Percentiles rank a stretch among this genome's conserved stretches.
phyloP scores from a whole-genome alignment of 768 basidiomycete genomes.

The Xerocomellus amylosporus region DNA sequence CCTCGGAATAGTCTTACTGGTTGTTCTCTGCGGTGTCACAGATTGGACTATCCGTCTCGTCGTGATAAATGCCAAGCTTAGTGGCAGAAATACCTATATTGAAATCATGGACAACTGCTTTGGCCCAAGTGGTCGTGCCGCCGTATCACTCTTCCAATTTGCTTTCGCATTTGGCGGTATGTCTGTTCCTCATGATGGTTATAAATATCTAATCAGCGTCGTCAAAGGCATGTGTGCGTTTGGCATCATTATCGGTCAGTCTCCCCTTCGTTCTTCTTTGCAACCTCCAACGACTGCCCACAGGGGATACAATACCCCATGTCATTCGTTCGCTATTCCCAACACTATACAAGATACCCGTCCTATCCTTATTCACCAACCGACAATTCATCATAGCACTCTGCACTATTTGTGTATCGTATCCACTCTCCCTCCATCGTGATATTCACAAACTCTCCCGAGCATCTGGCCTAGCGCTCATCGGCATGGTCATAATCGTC shows the following conservation, averaged over 20 bases:
- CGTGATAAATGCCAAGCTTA: conserved; percentile 92
- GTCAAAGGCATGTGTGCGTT: conserved; percentile 91
- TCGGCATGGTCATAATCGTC: conserved; percentile 95
- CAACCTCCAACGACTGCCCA: not conserved
- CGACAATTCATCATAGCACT: conserved; percentile 87
- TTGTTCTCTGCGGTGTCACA: conserved; percentile 80
- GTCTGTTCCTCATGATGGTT: conserved; percentile 15
- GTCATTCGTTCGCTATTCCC: conserved; percentile 89
- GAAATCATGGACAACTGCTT: conserved; percentile 94
- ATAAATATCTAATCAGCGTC: conserved; percentile 5
- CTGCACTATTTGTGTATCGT: conserved; percentile 86
- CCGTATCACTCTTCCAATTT: conserved; percentile 96
- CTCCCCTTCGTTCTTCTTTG: not conserved
- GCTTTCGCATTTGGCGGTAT: conserved; percentile 94
- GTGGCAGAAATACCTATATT: conserved; percentile 88
- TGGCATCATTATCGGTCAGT: conserved; percentile 82
- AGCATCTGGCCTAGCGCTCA: conserved; percentile 84
- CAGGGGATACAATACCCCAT: conserved; percentile 93
- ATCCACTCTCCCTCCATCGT: conserved; percentile 91
- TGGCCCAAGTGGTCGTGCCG: conserved; percentile 85
- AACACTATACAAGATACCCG: conserved; percentile 55
- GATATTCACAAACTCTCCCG: conserved; percentile 97
- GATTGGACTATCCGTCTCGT: conserved; percentile 98
- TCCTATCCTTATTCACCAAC: conserved; percentile 76
- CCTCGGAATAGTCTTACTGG: conserved; percentile 77